Base-by-base conservation (phyloP, 208 protist genomes). In the Leishmania aethiopica region DNA sequence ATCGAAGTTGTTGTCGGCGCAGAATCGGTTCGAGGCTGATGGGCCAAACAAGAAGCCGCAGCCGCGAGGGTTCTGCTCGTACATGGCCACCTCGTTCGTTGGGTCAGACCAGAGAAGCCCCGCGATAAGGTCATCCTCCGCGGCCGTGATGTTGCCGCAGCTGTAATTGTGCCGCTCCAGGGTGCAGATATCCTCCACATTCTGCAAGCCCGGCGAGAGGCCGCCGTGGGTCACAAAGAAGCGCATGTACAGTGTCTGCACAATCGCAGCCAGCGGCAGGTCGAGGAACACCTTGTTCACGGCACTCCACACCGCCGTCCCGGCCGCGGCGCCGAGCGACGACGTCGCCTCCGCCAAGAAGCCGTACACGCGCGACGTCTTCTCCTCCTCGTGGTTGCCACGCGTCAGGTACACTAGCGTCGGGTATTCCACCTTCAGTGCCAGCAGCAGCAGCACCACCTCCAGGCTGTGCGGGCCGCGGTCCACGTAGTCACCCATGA, bases 401-500 rank as follows among this genome's bases (percentile, higher is more conserved):
- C 96, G 87, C 32, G 92, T 92, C 47, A 98, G 83, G 82, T 91
- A 93, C 77, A 98, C 81, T 53, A 93, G 86, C 47, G 86, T 80
- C 2, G 93, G 95, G 82, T 88, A 94, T 80, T 96, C 89, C 35
- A 95, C 89, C 82, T 96, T 96, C 51, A 97, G 88, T n/a, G 92
- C 93, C 35, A 96, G 80, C 53, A 96, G 98, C 92, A 92, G 89
- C 82, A 92, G 82, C 71, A 88, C 85, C 60, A 89, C 83, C 84
- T 92, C 86, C 47, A 90, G 72, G 78, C 89, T 92, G 75, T 90
- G 75, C 53, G 89, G 86, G 62, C 89, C 89, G 60, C 89, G 86
- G 84, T 99, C 99, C n/a, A 99, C 99, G 86, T 99, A 99, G 86
- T 99, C 99, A 28, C 99, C 99, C 28, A 99, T 92, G 91, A 99